A percentile compares a stretch with the other conserved stretches of the same genome.
Evolutionary conservation across 768 basidiomycete genomes (phyloP).

Genomic region (Coprinellus micaceus): DNA sequence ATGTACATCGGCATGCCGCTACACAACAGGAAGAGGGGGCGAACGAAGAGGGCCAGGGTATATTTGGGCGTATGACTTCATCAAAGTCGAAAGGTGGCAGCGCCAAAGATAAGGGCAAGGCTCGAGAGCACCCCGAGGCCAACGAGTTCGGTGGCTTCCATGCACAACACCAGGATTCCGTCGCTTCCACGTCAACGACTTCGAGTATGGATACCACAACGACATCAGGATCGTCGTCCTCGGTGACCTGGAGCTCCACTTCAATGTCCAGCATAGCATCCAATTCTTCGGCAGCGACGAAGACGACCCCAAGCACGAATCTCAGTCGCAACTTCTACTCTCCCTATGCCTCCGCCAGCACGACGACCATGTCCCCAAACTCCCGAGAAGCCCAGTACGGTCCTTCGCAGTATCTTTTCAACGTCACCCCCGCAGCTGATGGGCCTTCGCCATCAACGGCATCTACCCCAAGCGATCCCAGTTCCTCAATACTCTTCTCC

Average conservation of each 20-base stretch:
- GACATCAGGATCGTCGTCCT: slow-evolving; percentile 1
- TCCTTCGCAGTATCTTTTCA: neutral
- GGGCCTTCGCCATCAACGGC: neutral
- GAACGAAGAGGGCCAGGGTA: slow-evolving; percentile 16
- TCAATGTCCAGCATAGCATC: neutral
- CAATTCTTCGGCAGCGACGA: neutral
- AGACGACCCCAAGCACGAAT: slow-evolving; percentile 2
- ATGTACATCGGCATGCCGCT: slow-evolving; percentile 28
- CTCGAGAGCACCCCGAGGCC: neutral
- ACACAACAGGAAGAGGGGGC: slow-evolving; percentile 31
- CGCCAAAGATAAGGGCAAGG: slow-evolving; percentile 8
- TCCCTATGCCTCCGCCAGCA: neutral
- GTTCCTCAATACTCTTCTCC: slow-evolving; percentile 4
- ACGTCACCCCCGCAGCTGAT: neutral
- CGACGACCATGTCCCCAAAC: neutral
- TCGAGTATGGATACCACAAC: neutral
- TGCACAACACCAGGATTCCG: neutral
- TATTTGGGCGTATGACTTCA: slow-evolving; percentile 4
- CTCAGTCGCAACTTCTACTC: slow-evolving; percentile 11
- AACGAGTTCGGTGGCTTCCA: slow-evolving; percentile 6
- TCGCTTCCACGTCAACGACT: neutral
- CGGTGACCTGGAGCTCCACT: neutral
- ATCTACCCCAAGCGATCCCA: neutral
- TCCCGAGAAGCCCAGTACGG: neutral
- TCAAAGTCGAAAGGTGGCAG: neutral